These are phyloP conservation scores for Papiliotrema nemorosa DNA, from an alignment of 1,284 basidiomycete genomes.

Conservation along the genomic window DNA sequence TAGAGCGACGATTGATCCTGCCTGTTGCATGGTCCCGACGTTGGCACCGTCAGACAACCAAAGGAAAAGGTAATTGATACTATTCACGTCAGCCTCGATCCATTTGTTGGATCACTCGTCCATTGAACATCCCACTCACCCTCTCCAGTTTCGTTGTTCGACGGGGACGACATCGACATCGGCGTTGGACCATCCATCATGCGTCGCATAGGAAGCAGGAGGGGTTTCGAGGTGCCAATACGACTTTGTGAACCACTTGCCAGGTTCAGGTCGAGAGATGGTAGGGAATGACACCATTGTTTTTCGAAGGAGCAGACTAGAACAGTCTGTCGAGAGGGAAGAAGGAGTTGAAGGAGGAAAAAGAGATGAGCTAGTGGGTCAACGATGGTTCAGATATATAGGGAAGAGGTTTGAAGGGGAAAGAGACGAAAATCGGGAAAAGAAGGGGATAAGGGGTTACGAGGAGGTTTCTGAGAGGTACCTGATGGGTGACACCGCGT, in stretches of 20 bases:
- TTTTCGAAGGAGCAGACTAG: neutral
- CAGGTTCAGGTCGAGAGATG: conserved; percentile 16
- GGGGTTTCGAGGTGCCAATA: conserved; percentile 41
- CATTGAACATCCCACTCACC: conserved; percentile 22
- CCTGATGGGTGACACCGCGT: too few species aligned
- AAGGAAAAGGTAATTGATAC: conserved; percentile 38
- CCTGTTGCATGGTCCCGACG: conserved; percentile 39
- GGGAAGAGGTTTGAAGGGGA: too few species aligned
- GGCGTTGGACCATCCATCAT: conserved; percentile 38
- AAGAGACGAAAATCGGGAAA: too few species aligned
- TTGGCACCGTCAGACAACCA: conserved; percentile 41
- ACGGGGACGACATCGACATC: conserved; percentile 40
- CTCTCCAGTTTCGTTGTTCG: conserved; percentile 38
- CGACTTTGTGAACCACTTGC: conserved; percentile 29
- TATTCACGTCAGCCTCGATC: conserved; percentile 4
- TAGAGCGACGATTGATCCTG: conserved; percentile 32
- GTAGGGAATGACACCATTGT: conserved; percentile 5
- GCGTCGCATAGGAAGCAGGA: conserved; percentile 38
- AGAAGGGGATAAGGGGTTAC: too few species aligned
- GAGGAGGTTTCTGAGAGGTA: too few species aligned
- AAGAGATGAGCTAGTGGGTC: too few species aligned
- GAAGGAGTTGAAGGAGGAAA: too few species aligned
- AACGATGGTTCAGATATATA: too few species aligned
- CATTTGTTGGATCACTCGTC: neutral
- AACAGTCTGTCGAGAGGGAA: neutral